Evolutionary conservation across 306 rosid genomes (phyloP).

Genomic region (Trifolium subterraneum): DNA sequence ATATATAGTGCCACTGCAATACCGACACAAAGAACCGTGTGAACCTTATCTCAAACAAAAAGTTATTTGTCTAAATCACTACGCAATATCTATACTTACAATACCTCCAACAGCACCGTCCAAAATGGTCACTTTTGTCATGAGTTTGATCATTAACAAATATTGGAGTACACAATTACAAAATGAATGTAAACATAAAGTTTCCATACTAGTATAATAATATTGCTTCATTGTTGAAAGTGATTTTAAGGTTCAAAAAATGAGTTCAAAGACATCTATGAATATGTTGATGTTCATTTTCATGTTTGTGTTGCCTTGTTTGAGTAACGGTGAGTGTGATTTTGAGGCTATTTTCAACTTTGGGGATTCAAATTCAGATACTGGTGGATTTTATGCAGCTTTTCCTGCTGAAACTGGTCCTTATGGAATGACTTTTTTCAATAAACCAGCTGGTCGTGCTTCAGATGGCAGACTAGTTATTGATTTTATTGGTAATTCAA

Average conservation of each 20-base stretch:
- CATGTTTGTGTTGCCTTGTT: slow-evolving; percentile 33
- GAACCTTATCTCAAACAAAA: not conserved
- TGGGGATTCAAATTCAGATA: slow-evolving; percentile 51
- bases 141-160: not conserved
- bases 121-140: not conserved
- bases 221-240: not conserved
- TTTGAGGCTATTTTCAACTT: slow-evolving; percentile 58
- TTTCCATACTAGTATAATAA: not conserved
- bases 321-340: slow-evolving; percentile 47
- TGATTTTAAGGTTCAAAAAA: slow-evolving; percentile 21
- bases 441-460: slow-evolving; percentile 74
- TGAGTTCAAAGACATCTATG: slow-evolving; percentile 25
- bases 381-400: slow-evolving; percentile 59
- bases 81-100: not conserved
- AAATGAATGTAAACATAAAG: not conserved
- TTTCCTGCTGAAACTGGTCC: slow-evolving; percentile 74
- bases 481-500: slow-evolving; percentile 73
- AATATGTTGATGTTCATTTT: slow-evolving; percentile 14
- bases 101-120: not conserved
- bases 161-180: not conserved
- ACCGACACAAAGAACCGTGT: not conserved
- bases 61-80: not conserved
- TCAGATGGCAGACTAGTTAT: slow-evolving; percentile 80
- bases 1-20: not conserved
- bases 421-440: slow-evolving; percentile 70